These are phyloP conservation scores for Candida ipomoeae DNA, from an alignment of 805 yeast species.

Conservation along the genomic window DNA sequence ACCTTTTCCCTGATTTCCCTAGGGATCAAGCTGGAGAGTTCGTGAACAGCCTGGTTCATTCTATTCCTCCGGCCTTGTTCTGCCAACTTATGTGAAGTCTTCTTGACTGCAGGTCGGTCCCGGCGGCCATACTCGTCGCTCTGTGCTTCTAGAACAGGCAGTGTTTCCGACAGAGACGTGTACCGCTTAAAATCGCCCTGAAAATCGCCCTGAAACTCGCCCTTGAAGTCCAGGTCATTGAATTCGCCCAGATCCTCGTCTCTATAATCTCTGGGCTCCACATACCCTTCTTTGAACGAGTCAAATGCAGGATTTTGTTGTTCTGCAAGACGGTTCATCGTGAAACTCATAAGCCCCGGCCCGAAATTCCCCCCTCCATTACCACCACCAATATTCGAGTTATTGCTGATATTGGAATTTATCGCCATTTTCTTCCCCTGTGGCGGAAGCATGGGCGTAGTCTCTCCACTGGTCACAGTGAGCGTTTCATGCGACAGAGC, in stretches of 20 bases:
- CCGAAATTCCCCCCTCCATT: conserved; percentile 6
- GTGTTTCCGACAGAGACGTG: conserved; percentile 18
- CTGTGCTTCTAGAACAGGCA: conserved; percentile 16
- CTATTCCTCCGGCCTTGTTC: conserved; percentile 95
- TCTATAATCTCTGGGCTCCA: no score
- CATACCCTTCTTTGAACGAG: background rate
- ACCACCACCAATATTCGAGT: background rate
- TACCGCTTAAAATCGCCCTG: no score
- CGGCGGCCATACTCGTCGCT: conserved; percentile 4
- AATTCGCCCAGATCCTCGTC: background rate
- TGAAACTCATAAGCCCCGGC: conserved; percentile 44
- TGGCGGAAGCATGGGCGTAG: conserved; percentile 38
- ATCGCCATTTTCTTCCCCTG: conserved; percentile 28
- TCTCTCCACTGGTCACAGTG: conserved; percentile 7
- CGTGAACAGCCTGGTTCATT: conserved; percentile 82
- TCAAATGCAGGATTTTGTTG: conserved; percentile 17
- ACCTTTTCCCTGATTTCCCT: conserved; percentile 53
- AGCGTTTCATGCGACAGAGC: conserved; percentile 20
- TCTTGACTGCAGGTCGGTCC: conserved; percentile 46
- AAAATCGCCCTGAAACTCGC: no score
- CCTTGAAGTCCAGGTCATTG: background rate
- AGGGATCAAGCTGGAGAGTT: conserved; percentile 66
- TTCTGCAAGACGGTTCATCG: conserved; percentile 43
- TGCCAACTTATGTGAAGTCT: conserved; percentile 81
- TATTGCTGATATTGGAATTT: conserved; percentile 6